Evolutionary conservation across 371 early-diverging fungal species (phyloP).

Genomic region (Lichtheimia ornata): DNA sequence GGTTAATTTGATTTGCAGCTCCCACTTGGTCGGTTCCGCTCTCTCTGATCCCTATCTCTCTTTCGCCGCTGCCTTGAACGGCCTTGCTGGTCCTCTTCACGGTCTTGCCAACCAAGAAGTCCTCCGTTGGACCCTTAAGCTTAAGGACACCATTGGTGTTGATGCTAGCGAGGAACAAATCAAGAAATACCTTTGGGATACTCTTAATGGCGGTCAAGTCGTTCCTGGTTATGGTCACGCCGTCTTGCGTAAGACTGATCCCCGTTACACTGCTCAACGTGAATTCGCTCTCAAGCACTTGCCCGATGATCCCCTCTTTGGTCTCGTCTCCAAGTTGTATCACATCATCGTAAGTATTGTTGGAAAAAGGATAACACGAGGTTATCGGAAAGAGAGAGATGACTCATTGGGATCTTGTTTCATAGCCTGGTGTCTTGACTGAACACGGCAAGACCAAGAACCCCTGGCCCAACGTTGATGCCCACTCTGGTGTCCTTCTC

Average conservation of each 20-base stretch:
- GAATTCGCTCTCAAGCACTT: conserved; percentile 98
- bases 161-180: conserved; percentile 90
- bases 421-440: conserved; percentile 86
- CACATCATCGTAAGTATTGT: conserved; percentile 75
- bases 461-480: conserved; percentile 99
- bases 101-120: conserved; percentile 99
- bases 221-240: conserved; percentile 99
- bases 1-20: conserved; percentile 34
- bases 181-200: conserved; percentile 95
- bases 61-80: conserved; percentile 96
- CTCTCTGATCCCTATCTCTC: conserved; percentile 98
- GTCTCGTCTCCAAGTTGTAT: conserved; percentile 94
- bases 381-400: no score
- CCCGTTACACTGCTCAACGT: conserved; percentile 97
- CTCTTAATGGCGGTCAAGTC: conserved; percentile 94
- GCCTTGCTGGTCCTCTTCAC: conserved; percentile 98
- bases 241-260: conserved; percentile 95
- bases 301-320: conserved; percentile 95
- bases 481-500: conserved; percentile 97
- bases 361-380: not conserved
- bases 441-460: conserved; percentile 99
- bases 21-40: conserved; percentile 96
- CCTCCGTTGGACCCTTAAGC: conserved; percentile 94
- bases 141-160: conserved; percentile 85
- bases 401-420: no score